Conservation (phyloP, 495 filamentous ascomycete genomes). For the Trichoderma gamsii region DNA sequence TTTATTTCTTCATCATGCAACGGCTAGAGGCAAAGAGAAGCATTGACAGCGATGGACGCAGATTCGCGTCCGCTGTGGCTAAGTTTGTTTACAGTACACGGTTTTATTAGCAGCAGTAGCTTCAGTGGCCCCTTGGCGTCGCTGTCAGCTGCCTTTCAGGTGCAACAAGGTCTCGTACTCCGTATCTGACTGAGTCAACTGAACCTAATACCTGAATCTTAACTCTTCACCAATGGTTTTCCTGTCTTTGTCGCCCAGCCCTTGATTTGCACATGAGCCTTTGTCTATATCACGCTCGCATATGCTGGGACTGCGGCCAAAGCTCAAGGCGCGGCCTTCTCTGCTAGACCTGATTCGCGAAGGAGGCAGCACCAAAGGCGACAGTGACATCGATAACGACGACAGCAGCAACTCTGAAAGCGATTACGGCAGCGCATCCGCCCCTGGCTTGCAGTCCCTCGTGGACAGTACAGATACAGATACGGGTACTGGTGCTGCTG, state of each 20-base stretch:
- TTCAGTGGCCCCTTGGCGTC: too few relatives aligned
- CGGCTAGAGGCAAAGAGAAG: too few relatives aligned
- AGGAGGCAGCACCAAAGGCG: slow-evolving; percentile 24
- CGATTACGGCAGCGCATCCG: background rate
- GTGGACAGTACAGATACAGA: background rate
- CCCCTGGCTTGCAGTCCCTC: background rate
- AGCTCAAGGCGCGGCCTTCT: slow-evolving; percentile 64
- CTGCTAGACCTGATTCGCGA: slow-evolving; percentile 63
- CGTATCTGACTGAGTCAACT: too few relatives aligned
- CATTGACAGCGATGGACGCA: too few relatives aligned
- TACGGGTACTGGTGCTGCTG: background rate
- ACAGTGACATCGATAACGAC: slow-evolving; percentile 28
- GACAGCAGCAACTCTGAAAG: slow-evolving; percentile 16
- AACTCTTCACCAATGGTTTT: background rate
- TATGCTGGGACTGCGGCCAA: slow-evolving; percentile 36
- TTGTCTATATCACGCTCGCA: background rate
- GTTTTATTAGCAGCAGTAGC: too few relatives aligned
- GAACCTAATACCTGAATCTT: background rate
- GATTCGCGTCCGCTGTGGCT: too few relatives aligned
- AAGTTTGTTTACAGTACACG: too few relatives aligned
- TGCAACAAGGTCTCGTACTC: too few relatives aligned
- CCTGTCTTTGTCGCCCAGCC: background rate
- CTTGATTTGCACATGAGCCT: background rate
- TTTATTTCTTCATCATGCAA: too few relatives aligned
- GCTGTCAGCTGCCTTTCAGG: too few relatives aligned